phyloP scores from a whole-genome alignment of 2,329 filamentous ascomycete genomes.

The Sporothrix humicola region DNA sequence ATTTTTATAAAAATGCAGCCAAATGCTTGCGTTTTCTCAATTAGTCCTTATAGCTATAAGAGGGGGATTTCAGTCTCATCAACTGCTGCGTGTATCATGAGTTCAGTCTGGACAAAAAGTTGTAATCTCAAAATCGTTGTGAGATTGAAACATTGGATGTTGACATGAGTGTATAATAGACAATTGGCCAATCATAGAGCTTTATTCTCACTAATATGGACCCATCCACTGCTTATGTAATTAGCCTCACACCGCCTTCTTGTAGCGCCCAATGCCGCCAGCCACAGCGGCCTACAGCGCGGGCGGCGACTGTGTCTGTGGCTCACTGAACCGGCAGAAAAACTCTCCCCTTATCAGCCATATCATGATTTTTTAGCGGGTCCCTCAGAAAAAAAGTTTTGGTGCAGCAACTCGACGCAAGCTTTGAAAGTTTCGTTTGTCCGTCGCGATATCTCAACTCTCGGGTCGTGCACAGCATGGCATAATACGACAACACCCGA shows the following conservation, averaged over 20 bases:
- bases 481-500: constrained; percentile 2
- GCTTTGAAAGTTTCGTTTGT: too few relatives aligned
- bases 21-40: too few relatives aligned
- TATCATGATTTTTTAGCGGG: constrained; percentile 26
- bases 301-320: constrained; percentile 12
- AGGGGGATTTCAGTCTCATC: too few relatives aligned
- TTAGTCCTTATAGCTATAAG: too few relatives aligned
- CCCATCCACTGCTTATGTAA: neutral
- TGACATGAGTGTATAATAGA: neutral
- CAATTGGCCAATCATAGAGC: neutral
- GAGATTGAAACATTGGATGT: neutral
- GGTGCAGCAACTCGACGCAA: neutral
- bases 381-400: constrained; percentile 30
- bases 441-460: neutral
- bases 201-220: neutral
- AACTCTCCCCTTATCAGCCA: constrained; percentile 11
- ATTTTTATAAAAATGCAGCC: neutral
- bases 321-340: constrained; percentile 11
- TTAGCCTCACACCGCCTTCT: neutral
- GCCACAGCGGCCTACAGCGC: neutral
- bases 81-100: too few relatives aligned
- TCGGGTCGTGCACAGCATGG: constrained; percentile 10
- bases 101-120: too few relatives aligned
- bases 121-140: neutral
- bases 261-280: neutral